Percentiles rank a stretch among this genome's conserved stretches.
Evolutionary conservation across 2,329 filamentous ascomycete species (phyloP).

Genomic region (Myotisia sp.): DNA sequence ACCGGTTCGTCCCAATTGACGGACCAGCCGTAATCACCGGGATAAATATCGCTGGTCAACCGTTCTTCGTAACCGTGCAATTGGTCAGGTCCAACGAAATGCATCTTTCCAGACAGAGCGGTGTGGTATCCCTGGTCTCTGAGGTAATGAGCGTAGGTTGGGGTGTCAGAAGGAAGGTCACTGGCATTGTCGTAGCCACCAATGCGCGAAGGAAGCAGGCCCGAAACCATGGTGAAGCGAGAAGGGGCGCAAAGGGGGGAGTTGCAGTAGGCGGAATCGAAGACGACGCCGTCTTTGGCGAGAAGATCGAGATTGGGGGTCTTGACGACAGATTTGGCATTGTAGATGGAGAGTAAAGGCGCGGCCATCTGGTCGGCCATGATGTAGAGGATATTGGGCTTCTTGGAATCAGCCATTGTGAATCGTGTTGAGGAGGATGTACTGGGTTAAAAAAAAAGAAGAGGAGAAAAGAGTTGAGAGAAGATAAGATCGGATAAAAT

Average conservation of each 20-base stretch:
- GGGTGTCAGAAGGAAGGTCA: constrained; percentile 67
- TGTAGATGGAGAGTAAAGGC: constrained; percentile 82
- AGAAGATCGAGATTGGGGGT: constrained; percentile 80
- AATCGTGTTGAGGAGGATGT: not conserved
- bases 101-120: constrained; percentile 88
- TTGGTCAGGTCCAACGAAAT: constrained; percentile 73
- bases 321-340: constrained; percentile 74
- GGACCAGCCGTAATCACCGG: constrained; percentile 84
- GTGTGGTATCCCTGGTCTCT: constrained; percentile 78
- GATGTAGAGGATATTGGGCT: constrained; percentile 76
- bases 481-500: not conserved
- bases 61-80: constrained; percentile 86
- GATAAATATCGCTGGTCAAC: constrained; percentile 90
- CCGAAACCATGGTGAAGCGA: constrained; percentile 87
- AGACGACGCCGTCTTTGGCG: constrained; percentile 69
- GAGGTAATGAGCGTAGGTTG: constrained; percentile 86
- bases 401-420: constrained; percentile 23
- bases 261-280: constrained; percentile 88
- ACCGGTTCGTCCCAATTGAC: constrained; percentile 89
- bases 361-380: constrained; percentile 95
- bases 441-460: not conserved
- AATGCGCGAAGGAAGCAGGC: constrained; percentile 81
- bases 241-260: constrained; percentile 85
- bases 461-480: not conserved
- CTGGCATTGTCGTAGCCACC: constrained; percentile 84